These are phyloP conservation scores for Monosporascus sp. DNA, from an alignment of 2,329 filamentous ascomycete genomes.

Conservation along the genomic window DNA sequence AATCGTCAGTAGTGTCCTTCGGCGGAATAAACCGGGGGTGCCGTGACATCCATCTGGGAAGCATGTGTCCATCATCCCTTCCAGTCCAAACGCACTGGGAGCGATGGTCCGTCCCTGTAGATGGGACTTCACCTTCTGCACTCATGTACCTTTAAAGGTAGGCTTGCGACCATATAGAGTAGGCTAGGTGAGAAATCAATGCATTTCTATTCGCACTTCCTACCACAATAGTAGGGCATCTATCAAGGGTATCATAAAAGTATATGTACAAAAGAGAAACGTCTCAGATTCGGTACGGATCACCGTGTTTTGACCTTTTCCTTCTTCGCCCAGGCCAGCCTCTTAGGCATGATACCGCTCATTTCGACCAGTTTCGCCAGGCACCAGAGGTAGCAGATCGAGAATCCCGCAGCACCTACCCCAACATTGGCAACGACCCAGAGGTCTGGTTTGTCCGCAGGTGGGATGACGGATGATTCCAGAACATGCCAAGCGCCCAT, in stretches of 20 bases:
- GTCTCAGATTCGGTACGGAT: not conserved
- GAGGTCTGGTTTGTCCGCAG: slow-evolving; percentile 76
- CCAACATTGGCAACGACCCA: slow-evolving; percentile 92
- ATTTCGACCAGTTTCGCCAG: slow-evolving; percentile 61
- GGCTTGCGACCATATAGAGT: too few species aligned
- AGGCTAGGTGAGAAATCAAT: not conserved
- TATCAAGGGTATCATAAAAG: not conserved
- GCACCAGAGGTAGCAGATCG: slow-evolving; percentile 88
- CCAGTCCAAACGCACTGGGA: too few species aligned
- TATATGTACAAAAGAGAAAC: not conserved
- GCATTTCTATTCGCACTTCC: not conserved
- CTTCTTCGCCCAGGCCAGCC: slow-evolving; percentile 11
- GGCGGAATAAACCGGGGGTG: too few species aligned
- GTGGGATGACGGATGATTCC: slow-evolving; percentile 64
- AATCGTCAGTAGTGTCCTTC: too few species aligned
- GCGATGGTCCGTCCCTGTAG: too few species aligned
- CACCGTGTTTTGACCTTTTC: slow-evolving; percentile 21
- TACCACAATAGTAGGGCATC: not conserved
- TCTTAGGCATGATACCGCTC: slow-evolving; percentile 44
- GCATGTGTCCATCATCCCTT: too few species aligned
- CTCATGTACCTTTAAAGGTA: too few species aligned
- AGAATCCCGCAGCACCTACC: slow-evolving; percentile 79
- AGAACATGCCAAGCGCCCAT: slow-evolving; percentile 80
- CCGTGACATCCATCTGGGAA: too few species aligned
- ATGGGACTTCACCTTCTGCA: too few species aligned